Evolutionary conservation across 495 filamentous ascomycete species (phyloP), one percentile per base, ranked within the genome.

Genomic region (Aspergillus coremiiformis): DNA sequence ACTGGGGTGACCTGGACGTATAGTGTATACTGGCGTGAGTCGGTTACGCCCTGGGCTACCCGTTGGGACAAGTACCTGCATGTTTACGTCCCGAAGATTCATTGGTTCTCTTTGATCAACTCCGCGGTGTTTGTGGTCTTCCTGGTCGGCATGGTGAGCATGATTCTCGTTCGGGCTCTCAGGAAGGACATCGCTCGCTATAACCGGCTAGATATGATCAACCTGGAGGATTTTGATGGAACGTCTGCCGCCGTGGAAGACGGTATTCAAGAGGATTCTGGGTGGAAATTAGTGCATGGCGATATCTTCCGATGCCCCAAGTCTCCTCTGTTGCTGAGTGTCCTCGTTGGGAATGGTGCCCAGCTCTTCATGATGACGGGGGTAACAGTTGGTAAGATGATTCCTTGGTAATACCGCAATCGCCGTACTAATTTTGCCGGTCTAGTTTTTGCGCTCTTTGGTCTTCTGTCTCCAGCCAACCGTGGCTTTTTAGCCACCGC

Each of bases 321-420:
- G 51, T 82, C 87, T 48, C 86, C 90, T 1, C 76, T 98, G 39
- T 73, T 96, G 6, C 78, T 98, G 19, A 88, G 89, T 63, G 75
- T 98, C 12, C 78, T 98, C 60, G 78, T 96, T 44, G 93, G 93
- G 29, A 97, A 93, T 63, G 93, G 93, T 21, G 87, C 89, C 32
- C 93, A 98, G 69, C 79, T 98, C 11, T 96, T 97, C 66, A 90
- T 93, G 71, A 98, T 98, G 93, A 85, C 89, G 15, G 93, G 91
- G 26, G 84, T 87, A 52, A 96, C 94, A 42, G 95, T 98, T 61
- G 64, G 71, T 74, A 67, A 47, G 68, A 66, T 23, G 47, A 23
- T 12, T 5, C 30, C 2, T 7, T 32, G 1, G 7, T 1, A 3
- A 26, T 24, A 37, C 9, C 26, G 26, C 9, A 5, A n/a, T 44